A percentile compares a stretch with the other conserved stretches of the same genome.
These are phyloP conservation scores for Leccinum fibrillosum DNA, from an alignment of 768 basidiomycete species.

Conservation along the genomic window DNA sequence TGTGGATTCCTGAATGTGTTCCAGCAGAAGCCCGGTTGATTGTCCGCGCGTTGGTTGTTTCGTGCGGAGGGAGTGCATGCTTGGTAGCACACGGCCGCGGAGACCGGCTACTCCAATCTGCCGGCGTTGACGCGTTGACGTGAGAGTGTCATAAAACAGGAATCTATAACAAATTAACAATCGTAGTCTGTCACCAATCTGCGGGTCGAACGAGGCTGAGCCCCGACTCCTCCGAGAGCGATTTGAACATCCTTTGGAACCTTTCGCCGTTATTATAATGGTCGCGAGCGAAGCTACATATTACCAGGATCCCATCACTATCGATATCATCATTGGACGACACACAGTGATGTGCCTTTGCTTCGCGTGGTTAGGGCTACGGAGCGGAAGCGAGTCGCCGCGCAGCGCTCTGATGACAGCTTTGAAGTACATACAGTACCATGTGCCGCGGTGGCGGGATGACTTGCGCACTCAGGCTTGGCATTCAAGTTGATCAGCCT, in stretches of 20 bases:
- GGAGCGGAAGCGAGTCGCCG: background rate
- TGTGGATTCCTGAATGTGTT: slow-evolving; percentile 2
- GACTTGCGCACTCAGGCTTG: background rate
- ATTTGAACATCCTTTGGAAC: background rate
- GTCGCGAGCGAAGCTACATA: background rate
- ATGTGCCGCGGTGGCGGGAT: background rate
- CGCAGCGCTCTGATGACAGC: background rate
- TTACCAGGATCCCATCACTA: background rate
- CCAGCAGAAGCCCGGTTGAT: background rate
- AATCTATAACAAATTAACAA: background rate
- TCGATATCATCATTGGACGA: background rate
- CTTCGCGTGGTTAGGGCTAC: background rate
- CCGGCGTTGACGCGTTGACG: too few relatives aligned
- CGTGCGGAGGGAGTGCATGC: background rate
- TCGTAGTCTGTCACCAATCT: background rate
- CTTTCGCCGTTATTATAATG: background rate
- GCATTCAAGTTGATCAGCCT: background rate
- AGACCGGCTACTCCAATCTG: too few relatives aligned
- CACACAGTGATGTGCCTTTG: background rate
- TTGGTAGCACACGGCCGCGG: background rate
- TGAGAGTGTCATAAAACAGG: background rate
- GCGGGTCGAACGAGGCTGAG: background rate
- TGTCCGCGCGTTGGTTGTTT: background rate
- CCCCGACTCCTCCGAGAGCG: background rate
- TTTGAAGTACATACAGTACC: background rate